These are phyloP conservation scores for Moesziomyces sp. DNA, from an alignment of 1,284 basidiomycete genomes.

Conservation along the genomic window DNA sequence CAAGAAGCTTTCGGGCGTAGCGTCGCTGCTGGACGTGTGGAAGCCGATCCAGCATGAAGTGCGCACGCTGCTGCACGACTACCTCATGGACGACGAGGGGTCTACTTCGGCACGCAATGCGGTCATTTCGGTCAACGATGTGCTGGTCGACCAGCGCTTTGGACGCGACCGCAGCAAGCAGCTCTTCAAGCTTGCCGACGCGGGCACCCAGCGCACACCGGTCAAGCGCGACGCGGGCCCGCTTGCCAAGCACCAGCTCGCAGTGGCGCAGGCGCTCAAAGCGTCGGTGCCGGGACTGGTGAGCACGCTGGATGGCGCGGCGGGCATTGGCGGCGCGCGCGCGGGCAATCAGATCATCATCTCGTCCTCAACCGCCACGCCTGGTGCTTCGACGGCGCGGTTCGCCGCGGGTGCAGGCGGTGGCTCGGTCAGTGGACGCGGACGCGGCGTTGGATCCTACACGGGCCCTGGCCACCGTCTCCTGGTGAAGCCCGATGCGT, in stretches of 20 bases:
- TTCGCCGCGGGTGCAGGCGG: too few relatives aligned
- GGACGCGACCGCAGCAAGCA: conserved; percentile 56
- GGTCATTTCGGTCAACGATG: conserved; percentile 92
- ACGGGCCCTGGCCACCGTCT: conserved; percentile 79
- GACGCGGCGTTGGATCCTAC: conserved; percentile 19
- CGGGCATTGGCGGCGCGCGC: conserved; percentile 1
- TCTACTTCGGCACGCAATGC: conserved; percentile 82
- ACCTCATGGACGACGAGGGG: conserved; percentile 88
- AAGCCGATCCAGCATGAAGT: conserved; percentile 84
- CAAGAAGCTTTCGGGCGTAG: conserved; percentile 37
- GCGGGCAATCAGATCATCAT: conserved; percentile 32
- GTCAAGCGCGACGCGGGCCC: conserved; percentile 71
- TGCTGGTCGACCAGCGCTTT: conserved; percentile 71
- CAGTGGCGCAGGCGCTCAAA: conserved; percentile 83
- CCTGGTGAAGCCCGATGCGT: conserved; percentile 89
- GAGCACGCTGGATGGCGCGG: conserved; percentile 33
- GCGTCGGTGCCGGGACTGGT: conserved; percentile 94
- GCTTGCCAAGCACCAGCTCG: conserved; percentile 83
- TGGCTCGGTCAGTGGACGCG: not conserved
- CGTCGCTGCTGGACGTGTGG: conserved; percentile 84
- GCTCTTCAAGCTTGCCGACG: conserved; percentile 88
- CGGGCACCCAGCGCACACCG: conserved; percentile 15
- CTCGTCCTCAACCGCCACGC: too few relatives aligned
- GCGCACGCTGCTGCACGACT: conserved; percentile 85
- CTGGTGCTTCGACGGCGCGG: too few relatives aligned